A percentile compares a stretch with the other conserved stretches of the same genome.
Conservation (phyloP, 106 monocot genomes). For the Dendrobium huoshanense region DNA sequence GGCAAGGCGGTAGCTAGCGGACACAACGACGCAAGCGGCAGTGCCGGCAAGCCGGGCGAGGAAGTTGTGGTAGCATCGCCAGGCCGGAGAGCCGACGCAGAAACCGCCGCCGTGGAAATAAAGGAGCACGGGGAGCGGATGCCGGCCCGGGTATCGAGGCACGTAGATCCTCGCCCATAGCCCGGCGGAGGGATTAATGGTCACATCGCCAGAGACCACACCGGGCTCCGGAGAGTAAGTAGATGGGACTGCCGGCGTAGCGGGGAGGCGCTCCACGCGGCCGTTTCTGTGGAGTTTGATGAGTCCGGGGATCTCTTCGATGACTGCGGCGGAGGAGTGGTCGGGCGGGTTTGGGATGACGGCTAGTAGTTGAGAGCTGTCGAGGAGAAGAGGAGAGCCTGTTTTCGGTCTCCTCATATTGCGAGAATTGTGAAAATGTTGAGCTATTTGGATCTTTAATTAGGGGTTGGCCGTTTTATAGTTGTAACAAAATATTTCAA, state of each 20-base stretch:
- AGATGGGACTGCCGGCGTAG: conserved; percentile 37
- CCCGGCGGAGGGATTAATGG: conserved; percentile 20
- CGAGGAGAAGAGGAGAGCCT: not conserved
- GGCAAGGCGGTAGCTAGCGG: conserved; percentile 78
- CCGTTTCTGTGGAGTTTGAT: conserved; percentile 60
- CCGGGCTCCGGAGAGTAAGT: conserved; percentile 25
- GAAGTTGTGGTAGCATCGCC: conserved; percentile 85
- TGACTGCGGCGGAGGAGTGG: conserved; percentile 13
- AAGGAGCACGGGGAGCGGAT: conserved; percentile 39
- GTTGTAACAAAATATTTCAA: not conserved
- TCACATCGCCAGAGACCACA: conserved; percentile 31
- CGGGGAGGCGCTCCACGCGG: conserved; percentile 61
- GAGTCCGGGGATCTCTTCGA: conserved; percentile 71
- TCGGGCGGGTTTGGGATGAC: not conserved
- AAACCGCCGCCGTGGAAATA: conserved; percentile 96
- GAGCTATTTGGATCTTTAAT: not conserved
- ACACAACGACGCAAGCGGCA: conserved; percentile 34
- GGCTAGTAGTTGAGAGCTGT: not conserved
- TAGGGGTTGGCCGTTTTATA: not conserved
- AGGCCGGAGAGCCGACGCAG: conserved; percentile 74
- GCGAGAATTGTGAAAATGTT: not conserved
- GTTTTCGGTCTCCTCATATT: not conserved
- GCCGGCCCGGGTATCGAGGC: conserved; percentile 13
- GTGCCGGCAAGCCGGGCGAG: conserved; percentile 22
- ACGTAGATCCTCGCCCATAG: conserved; percentile 51